Percentiles rank a stretch among this genome's conserved stretches.
Evolutionary conservation across 306 rosid genomes (phyloP).

Genomic region (cucumber (Cucumis sativus)): Cucumber_9930_V3 NC_026661.2:5477501-5478000

Average conservation of each 20-base stretch:
- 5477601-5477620: background rate
- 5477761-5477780: background rate
- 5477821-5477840: background rate
- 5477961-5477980: background rate
- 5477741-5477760: constrained; percentile 85
- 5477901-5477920: background rate
- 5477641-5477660: constrained; percentile 92
- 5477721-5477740: constrained; percentile 83
- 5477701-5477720: constrained; percentile 78
- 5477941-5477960: background rate
- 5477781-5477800: background rate
- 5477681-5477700: constrained; percentile 87
- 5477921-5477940: background rate
- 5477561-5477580: background rate
- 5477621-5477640: background rate
- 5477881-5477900: background rate
- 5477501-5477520: background rate
- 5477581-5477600: background rate
- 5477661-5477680: constrained; percentile 89
- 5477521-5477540: background rate
- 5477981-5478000: background rate
- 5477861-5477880: background rate
- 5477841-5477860: background rate
- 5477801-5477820: background rate
- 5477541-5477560: background rate